Evolutionary conservation across 2,329 filamentous ascomycete species (phyloP), one percentile per base, ranked within the genome.

Genomic region (Grosmannia penicillata): DNA sequence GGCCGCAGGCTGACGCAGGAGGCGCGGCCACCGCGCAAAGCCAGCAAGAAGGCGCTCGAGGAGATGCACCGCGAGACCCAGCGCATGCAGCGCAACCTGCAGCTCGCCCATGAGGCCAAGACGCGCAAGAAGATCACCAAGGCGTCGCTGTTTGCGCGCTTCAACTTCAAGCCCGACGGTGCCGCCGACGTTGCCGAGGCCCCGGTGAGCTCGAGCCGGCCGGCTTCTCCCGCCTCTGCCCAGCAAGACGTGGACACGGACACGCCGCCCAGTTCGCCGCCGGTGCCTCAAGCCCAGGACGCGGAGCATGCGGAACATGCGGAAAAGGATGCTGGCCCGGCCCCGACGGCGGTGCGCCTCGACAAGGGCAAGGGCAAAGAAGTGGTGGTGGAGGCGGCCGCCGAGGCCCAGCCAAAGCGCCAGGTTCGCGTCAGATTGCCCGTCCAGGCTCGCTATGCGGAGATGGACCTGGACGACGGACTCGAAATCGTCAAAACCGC

Each of bases 41-140:
- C 91, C 0, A 89, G 87, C 62, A 96, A 89, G 62, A 95, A 86
- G 59, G 91, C 91, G 0, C 56, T 95, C 30, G 84, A 95, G 53
- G 89, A 96, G 48, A 95, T 98, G 80, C 81, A 82, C 49, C 75
- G 85, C 41, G 91, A 98, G 58, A 95, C 89, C 1, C 91, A 98
- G 61, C 76, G 91, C 23, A 74, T 98, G 61, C 79, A 75, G 48
- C 73, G 91, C 47, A 93, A 82, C 53, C 82, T 94, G 73, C 89
- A 96, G 56, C 70, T 98, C 35, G 75, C 82, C 1, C 87, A 96
- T 56, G 78, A 94, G 53, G 82, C 84, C 19, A 84, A 79, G 60
- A 93, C 85, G 2, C 87, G 82, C 58, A 96, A 91, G 66, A 93
- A 85, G 61, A 82, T 94, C 46, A 77, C 79, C 7, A 91, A 87